A percentile compares a stretch with the other conserved stretches of the same genome.
phyloP scores from a whole-genome alignment of 2,329 filamentous ascomycete genomes.

The Pochonia chlamydosporia region DNA sequence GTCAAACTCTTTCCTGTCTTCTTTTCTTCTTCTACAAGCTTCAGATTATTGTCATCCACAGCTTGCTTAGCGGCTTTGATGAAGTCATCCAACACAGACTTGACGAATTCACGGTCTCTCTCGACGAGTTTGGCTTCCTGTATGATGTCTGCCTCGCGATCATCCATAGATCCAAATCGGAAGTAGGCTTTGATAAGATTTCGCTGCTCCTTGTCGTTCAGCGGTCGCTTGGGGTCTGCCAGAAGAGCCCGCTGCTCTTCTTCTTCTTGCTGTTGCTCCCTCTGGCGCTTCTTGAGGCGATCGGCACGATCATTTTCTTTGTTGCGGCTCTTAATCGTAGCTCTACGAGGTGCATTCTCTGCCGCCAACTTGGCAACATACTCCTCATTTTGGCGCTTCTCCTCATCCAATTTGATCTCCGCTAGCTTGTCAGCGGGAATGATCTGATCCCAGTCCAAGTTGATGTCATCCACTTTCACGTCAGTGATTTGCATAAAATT shows the following conservation, averaged over 20 bases:
- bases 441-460: constrained; percentile 94
- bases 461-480: constrained; percentile 79
- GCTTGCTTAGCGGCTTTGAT: constrained; percentile 52
- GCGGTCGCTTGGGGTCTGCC: constrained; percentile 78
- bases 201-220: constrained; percentile 88
- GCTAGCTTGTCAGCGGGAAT: constrained; percentile 92
- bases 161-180: constrained; percentile 83
- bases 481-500: constrained; percentile 98
- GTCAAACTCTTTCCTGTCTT: constrained; percentile 75
- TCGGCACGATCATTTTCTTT: constrained; percentile 58
- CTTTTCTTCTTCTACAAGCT: constrained; percentile 75
- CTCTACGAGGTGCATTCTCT: constrained; percentile 77
- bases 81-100: constrained; percentile 69
- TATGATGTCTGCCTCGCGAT: constrained; percentile 81
- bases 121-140: constrained; percentile 79
- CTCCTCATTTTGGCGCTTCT: constrained; percentile 74
- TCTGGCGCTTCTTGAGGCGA: constrained; percentile 60
- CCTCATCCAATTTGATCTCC: constrained; percentile 82
- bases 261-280: constrained; percentile 60
- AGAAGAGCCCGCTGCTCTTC: constrained; percentile 70
- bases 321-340: constrained; percentile 51
- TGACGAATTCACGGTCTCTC: constrained; percentile 76
- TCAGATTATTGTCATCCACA: constrained; percentile 62
- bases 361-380: constrained; percentile 79
- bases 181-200: constrained; percentile 88